Base-by-base conservation (phyloP, 83 land plant species). In the Isoetes engelmannii region DNA sequence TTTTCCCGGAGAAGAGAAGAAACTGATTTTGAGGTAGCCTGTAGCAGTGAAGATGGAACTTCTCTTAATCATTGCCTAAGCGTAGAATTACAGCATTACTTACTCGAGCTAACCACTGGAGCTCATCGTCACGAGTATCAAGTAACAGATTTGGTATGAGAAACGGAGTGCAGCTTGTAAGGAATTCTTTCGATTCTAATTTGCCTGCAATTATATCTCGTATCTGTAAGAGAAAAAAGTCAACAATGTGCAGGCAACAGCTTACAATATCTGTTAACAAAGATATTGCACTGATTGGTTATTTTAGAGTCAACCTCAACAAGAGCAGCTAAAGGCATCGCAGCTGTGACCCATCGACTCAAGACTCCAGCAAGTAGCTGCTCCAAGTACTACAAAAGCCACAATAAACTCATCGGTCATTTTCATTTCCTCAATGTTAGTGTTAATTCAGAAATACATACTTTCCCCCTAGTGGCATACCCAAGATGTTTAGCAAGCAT, bases 111-210 rank as follows among this genome's bases (percentile, higher is more conserved):
- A 86, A 64, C 90, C 84, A 83, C 6, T 72, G 65, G 12, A 92
- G 77, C 64, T 82, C 80, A 18, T 81, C 73, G 15, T 58, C 76
- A 54, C 82, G 78, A 5, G 62, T 83, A 65, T 80, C 45, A 54
- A 92, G 53, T 45, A 86, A 72, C 19, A 89, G 60, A 59, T 81
- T 69, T 6, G 97, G 88, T 76, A 92, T 90, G 58, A 92, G 85
- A 80, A 84, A 85, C 41, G 80, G 75, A 81, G 83, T 82, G 62
- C 94, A 86, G 48, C 72, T 72, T 19, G 72, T 79, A 65, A 89
- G 44, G 45, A 92, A 92, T 44, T 37, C 69, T 45, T 71, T 76
- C 18, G 87, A 71, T 44, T 86, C 90, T 13, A 71, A 73, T 21
- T 77, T 69, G 45, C 43, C 67, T 57, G 61, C 73, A 75, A 89